A percentile compares a stretch with the other conserved stretches of the same genome.
Evolutionary conservation across 2,329 filamentous ascomycete species (phyloP).

Genomic region (Trichoderma sp.): DNA sequence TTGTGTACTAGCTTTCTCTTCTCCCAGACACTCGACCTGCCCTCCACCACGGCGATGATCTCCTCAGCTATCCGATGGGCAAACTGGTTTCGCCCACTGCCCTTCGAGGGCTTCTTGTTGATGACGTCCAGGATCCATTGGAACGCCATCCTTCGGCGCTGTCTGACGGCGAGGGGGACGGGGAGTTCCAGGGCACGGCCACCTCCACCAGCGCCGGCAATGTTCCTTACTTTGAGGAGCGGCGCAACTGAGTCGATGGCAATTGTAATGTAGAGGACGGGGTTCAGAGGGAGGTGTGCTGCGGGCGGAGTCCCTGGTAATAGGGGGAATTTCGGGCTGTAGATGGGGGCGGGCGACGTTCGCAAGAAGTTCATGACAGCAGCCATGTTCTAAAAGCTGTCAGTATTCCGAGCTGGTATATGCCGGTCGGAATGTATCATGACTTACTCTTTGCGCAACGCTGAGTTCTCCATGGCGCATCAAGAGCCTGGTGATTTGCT

Average conservation of each 20-base stretch:
- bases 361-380: conserved; percentile 81
- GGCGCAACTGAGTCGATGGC: conserved; percentile 93
- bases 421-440: not conserved
- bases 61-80: conserved; percentile 80
- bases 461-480: conserved; percentile 92
- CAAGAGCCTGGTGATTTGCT: conserved; percentile 84
- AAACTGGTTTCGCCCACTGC: conserved; percentile 69
- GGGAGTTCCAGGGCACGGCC: conserved; percentile 82
- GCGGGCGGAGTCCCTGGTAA: conserved; percentile 75
- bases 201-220: conserved; percentile 80
- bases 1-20: conserved; percentile 76
- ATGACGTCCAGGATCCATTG: conserved; percentile 88
- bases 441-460: conserved; percentile 77
- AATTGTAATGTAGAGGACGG: conserved; percentile 82
- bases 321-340: conserved; percentile 68
- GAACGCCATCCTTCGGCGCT: conserved; percentile 76
- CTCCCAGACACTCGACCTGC: conserved; percentile 81
- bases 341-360: conserved; percentile 74
- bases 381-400: conserved; percentile 68
- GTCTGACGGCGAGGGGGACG: conserved; percentile 68
- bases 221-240: conserved; percentile 73
- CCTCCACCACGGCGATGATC: conserved; percentile 83
- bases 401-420: not conserved
- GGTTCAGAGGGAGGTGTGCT: conserved; percentile 80
- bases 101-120: conserved; percentile 70